Evolutionary conservation across 768 basidiomycete species (phyloP).

Genomic region (Agaricus sinodeliciosus): DNA sequence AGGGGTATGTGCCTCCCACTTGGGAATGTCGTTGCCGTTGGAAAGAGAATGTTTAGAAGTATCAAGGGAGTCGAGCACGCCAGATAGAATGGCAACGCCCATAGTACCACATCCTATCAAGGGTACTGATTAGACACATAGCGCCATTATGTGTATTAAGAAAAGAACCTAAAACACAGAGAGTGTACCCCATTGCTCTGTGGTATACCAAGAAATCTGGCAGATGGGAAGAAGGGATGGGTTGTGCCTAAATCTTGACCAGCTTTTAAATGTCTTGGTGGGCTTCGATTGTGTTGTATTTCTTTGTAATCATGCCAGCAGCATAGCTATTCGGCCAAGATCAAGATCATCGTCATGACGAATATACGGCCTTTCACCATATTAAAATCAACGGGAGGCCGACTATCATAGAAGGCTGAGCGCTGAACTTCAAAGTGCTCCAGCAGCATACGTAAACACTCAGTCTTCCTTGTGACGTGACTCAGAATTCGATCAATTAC

Average conservation of each 20-base stretch:
- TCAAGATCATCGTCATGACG: no score
- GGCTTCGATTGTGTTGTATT: no score
- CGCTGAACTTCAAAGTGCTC: no score
- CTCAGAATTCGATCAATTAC: no score
- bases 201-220: not conserved
- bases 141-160: constrained; percentile 2
- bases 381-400: no score
- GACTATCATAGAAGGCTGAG: no score
- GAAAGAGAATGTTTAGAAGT: constrained; percentile 15
- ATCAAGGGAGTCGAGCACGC: constrained; percentile 81
- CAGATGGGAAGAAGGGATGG: not conserved
- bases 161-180: constrained; percentile 72
- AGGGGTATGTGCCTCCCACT: constrained; percentile 67
- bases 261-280: no score
- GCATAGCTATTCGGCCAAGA: no score
- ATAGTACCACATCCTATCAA: constrained; percentile 91
- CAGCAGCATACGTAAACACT: no score
- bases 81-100: constrained; percentile 93
- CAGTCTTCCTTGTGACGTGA: no score
- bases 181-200: constrained; percentile 79
- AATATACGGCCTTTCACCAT: no score
- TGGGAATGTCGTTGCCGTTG: constrained; percentile 17
- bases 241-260: not conserved
- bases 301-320: no score
- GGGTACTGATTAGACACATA: constrained; percentile 12